A percentile compares a stretch with the other conserved stretches of the same genome.
These are phyloP conservation scores for Cucumis hystrix DNA, from an alignment of 306 rosid species.

Conservation along the genomic window DNA sequence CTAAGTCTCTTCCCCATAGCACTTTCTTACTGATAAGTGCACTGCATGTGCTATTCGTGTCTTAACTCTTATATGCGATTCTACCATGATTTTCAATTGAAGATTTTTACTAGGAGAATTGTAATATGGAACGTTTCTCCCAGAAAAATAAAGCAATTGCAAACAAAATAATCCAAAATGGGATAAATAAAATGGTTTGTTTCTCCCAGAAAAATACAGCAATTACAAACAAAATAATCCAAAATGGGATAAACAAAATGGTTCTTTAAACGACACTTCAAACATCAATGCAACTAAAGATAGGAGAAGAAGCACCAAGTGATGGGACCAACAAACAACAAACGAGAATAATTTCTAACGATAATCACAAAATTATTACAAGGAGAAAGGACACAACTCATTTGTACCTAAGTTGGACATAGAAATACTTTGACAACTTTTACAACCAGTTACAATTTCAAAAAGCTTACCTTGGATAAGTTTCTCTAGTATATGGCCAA, in stretches of 20 bases:
- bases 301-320: no score
- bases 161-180: no score
- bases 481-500: constrained; percentile 37
- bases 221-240: no score
- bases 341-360: neutral
- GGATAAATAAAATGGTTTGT: neutral
- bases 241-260: no score
- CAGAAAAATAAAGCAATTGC: no score
- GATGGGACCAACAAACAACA: neutral
- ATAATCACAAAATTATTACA: neutral
- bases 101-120: neutral
- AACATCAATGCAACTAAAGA: no score
- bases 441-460: constrained; percentile 5
- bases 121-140: neutral
- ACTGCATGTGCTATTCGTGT: neutral
- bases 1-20: neutral
- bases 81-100: neutral
- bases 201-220: neutral
- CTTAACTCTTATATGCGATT: neutral
- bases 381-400: neutral
- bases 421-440: neutral
- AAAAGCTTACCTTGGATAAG: constrained; percentile 41
- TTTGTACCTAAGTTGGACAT: neutral
- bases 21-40: neutral
- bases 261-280: no score